Evolutionary conservation across 345 rosid genomes (phyloP).

Genomic region (Hevea brasiliensis): DNA sequence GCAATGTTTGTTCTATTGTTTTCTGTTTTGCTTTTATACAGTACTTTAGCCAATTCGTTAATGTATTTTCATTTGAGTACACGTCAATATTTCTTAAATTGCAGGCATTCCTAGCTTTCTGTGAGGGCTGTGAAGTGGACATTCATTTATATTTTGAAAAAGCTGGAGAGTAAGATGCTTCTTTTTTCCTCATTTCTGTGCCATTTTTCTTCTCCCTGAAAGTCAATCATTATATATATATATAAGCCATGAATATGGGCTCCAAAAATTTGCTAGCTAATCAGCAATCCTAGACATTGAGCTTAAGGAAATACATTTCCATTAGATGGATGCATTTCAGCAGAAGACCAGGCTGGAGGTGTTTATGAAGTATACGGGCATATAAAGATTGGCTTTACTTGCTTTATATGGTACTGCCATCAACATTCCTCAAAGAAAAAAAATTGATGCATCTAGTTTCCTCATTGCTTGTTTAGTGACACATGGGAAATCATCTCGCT

Average conservation of each 20-base stretch:
- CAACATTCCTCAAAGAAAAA: too few species aligned
- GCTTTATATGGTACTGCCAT: not conserved
- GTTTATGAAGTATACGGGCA: not conserved
- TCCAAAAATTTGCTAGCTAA: not conserved
- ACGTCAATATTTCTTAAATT: constrained; percentile 7
- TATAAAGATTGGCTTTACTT: not conserved
- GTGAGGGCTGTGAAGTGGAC: constrained; percentile 89
- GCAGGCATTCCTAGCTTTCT: constrained; percentile 89
- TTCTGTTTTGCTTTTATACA: not conserved
- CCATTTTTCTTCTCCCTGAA: constrained; percentile 9
- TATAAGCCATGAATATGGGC: not conserved
- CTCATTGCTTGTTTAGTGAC: not conserved
- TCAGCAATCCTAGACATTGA: not conserved
- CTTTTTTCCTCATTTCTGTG: not conserved
- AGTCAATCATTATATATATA: not conserved
- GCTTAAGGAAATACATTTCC: constrained; percentile 1
- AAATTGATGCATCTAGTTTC: not conserved
- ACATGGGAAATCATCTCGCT: not conserved
- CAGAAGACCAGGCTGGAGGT: not conserved
- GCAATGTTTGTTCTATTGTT: constrained; percentile 1
- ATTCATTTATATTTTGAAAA: constrained; percentile 79
- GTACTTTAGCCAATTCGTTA: not conserved
- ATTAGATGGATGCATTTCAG: not conserved
- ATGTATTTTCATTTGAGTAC: not conserved
- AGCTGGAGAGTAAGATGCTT: constrained; percentile 83